These are phyloP conservation scores for Emericellopsis atlantica DNA, from an alignment of 2,329 filamentous ascomycete genomes.

Conservation along the genomic window DNA sequence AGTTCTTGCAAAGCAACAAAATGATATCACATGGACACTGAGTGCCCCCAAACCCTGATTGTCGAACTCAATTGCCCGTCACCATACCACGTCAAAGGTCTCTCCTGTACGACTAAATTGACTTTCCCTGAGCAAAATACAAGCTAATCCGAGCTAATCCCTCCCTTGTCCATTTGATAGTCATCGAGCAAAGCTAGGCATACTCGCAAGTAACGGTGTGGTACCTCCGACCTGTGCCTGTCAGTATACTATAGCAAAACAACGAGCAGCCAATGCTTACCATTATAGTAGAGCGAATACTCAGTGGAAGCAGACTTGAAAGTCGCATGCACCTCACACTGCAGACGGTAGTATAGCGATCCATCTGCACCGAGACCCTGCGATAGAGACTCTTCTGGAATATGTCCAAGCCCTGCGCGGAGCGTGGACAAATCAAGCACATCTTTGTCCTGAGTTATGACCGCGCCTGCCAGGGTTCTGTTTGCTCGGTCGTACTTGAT, in stretches of 20 bases:
- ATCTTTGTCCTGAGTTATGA: slow-evolving; percentile 14
- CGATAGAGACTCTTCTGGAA: slow-evolving; percentile 21
- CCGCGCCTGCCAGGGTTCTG: not conserved
- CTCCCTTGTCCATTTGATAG: not conserved
- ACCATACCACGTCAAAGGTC: no score
- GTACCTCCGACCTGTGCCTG: slow-evolving; percentile 21
- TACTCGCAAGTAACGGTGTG: slow-evolving; percentile 28
- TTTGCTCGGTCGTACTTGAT: not conserved
- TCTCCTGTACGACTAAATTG: no score
- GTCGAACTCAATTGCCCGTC: no score
- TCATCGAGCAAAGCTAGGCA: slow-evolving; percentile 13
- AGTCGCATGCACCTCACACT: slow-evolving; percentile 24
- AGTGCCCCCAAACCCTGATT: no score
- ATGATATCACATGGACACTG: no score
- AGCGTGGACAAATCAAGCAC: slow-evolving; percentile 21
- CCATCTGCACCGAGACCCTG: slow-evolving; percentile 21
- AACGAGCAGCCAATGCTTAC: slow-evolving; percentile 11
- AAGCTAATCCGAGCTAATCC: no score
- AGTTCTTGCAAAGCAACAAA: no score
- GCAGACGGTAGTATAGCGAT: slow-evolving; percentile 24
- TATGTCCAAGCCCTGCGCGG: slow-evolving; percentile 25
- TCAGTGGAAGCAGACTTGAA: slow-evolving; percentile 27
- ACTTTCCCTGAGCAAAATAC: no score
- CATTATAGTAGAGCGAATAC: slow-evolving; percentile 29
- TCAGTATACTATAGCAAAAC: slow-evolving; percentile 5